Base-by-base conservation (phyloP, 176 grass and related monocot species). In the Triticum urartu region DNA sequence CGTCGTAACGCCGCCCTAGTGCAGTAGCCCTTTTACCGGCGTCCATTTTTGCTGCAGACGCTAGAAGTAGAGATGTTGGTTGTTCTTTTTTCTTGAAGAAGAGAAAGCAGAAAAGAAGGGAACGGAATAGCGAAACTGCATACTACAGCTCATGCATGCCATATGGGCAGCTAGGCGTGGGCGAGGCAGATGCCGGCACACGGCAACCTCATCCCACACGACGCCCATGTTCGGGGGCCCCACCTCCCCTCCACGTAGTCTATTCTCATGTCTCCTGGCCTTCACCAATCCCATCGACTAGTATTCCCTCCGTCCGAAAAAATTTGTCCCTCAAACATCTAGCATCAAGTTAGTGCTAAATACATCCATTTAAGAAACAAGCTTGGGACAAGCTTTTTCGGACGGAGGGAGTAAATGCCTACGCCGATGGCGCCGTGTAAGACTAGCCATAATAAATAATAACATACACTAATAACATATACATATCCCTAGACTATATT, bases 101-200 rank as follows among this genome's bases (percentile, higher is more conserved):
- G 38, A 59, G 18, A 20, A 21, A 59, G 56, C 21, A 21, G 56
- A 21, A 59, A 59, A 59, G 56, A 59, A 59, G 56, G 7, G 20
- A 59, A 54, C 50, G 50, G 15, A 54, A 54, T 54, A 54, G 15
- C 15, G 50, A 54, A 45, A 26, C 24, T 50, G 42, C 42, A 42
- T 75, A 75, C 72, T 75, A 75, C 72, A 75, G 72, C 72, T 75
- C 72, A 75, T 75, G 17, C 50, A 54, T 54, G 42, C 42, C 42
- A 50, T 43, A 17, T 48, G 72, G 42, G 9, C 68, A 40, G 18
- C 33, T 21, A 18, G 33, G 18, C 9, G 14, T 15, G 30, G 26
- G 11, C 28, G 32, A 35, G 7, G 68, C 34, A 3, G 66, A 68
- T 36, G 30, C 66, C 70, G 71, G 71, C 40, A 74, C 40, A 74